Evolutionary conservation across 805 yeast genomes (phyloP), one percentile per base, ranked within the genome.

Genomic region (Kodamaea hsintzibuensis): DNA sequence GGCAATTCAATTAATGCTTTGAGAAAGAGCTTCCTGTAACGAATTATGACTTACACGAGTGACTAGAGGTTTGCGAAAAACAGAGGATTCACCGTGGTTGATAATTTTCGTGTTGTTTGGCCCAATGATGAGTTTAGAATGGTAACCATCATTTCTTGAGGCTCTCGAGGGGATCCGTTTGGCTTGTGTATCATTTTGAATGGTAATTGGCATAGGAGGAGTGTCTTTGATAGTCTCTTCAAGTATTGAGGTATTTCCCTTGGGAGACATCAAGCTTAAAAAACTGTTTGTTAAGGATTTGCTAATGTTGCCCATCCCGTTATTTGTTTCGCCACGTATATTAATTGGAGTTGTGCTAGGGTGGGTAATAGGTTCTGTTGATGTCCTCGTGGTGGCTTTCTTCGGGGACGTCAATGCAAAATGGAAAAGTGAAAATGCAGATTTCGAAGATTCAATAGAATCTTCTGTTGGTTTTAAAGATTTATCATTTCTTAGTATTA

Each of bases 41-140:
- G 82, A 78, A n/a, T 74, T 70, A 58, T 74, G 81, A 55, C 82
- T 80, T 27, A 81, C 73, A 45, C 76, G 68, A 10, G 77, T 66
- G 12, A 71, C 58, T 7, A 72, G 54, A 6, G 76, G 75, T 39
- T 61, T 67, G 50, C 68, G 68, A 54, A 74, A 67, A 3, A 63
- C 64, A 1, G 79, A 72, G 3, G 72, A 69, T 18, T 69, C 69
- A 0, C 83, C 83, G 58, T 81, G 82, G 18, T 71, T 66, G 17
- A 79, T 65, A 6, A 72, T 69, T 51, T 64, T 67, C 3, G 75
- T 69, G 38, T 74, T 74, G 52, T 79, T 77, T 7, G 76, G 76
- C 12, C 78, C 76, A 10, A 80, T 67, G 4, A 67, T 70, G 51
- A 79, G 57, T 5, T 72, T 68, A 3, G 83, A 77, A 58, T 71